A percentile compares a stretch with the other conserved stretches of the same genome.
Conservation (phyloP, 768 basidiomycete species). For the Phaeotremella skinneri region DNA sequence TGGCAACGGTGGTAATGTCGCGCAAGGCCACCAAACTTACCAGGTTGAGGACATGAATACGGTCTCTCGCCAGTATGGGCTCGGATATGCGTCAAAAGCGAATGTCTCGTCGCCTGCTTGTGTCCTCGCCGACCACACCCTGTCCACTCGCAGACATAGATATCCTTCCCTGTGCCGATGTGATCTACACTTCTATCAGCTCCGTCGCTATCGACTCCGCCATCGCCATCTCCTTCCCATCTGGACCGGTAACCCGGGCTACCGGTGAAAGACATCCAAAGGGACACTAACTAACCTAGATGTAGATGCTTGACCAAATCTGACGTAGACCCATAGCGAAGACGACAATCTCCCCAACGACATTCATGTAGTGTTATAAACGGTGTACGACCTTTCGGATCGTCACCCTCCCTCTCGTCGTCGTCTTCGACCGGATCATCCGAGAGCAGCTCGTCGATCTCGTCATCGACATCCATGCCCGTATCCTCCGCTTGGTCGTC, state of each 20-base stretch:
- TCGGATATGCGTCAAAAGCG: constrained; percentile 83
- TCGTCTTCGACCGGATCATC: constrained; percentile 13
- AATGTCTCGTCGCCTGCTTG: constrained; percentile 82
- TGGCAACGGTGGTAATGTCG: no score
- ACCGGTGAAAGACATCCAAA: neutral
- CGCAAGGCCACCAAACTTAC: constrained; percentile 56
- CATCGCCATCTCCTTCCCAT: neutral
- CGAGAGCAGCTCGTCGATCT: constrained; percentile 29
- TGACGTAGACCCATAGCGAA: constrained; percentile 68
- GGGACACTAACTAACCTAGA: constrained; percentile 58
- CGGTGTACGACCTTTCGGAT: neutral
- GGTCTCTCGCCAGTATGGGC: constrained; percentile 95
- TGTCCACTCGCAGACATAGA: constrained; percentile 85
- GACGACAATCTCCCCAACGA: constrained; percentile 77
- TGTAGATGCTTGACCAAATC: constrained; percentile 81
- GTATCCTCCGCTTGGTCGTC: neutral
- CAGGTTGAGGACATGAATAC: constrained; percentile 75
- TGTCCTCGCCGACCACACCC: constrained; percentile 76
- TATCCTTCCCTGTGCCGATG: constrained; percentile 77
- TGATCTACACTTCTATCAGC: constrained; percentile 59
- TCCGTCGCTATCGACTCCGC: neutral
- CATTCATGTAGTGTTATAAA: constrained; percentile 53
- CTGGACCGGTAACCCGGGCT: neutral
- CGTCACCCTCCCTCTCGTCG: constrained; percentile 1
- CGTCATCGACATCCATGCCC: constrained; percentile 24